These are phyloP conservation scores for Priceomyces melissophilus DNA, from an alignment of 805 yeast species.

Conservation along the genomic window DNA sequence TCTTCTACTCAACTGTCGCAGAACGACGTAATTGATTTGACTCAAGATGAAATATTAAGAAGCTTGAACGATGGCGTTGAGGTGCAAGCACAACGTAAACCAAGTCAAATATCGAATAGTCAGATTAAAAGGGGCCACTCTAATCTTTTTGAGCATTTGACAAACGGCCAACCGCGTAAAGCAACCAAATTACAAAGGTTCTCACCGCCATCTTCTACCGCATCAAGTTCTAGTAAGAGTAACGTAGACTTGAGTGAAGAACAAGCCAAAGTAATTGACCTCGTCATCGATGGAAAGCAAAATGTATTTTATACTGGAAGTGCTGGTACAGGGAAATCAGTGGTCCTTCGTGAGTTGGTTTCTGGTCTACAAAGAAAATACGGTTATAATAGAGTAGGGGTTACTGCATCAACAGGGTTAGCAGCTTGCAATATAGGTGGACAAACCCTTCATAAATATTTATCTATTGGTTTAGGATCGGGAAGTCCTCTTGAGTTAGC, in stretches of 20 bases:
- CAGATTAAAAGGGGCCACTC: slow-evolving; percentile 18
- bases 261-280: slow-evolving; percentile 46
- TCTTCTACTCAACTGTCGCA: slow-evolving; percentile 3
- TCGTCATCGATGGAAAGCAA: slow-evolving; percentile 47
- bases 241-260: slow-evolving; percentile 28
- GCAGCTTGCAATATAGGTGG: slow-evolving; percentile 97
- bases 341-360: slow-evolving; percentile 63
- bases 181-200: slow-evolving; percentile 12
- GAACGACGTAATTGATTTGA: slow-evolving; percentile 7
- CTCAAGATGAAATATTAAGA: slow-evolving; percentile 2
- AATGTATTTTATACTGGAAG: slow-evolving; percentile 77
- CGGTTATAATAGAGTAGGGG: slow-evolving; percentile 55
- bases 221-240: slow-evolving; percentile 5
- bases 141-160: slow-evolving; percentile 15
- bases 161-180: slow-evolving; percentile 22
- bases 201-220: slow-evolving; percentile 4
- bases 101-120: slow-evolving; percentile 2
- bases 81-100: slow-evolving; percentile 1
- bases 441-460: slow-evolving; percentile 76
- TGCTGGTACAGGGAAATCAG: slow-evolving; percentile 88
- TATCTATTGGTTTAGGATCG: slow-evolving; percentile 80
- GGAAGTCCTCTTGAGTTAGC: slow-evolving; percentile 47
- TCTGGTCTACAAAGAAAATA: slow-evolving; percentile 43
- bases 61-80: neutral
- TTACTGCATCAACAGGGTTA: slow-evolving; percentile 94